Percentiles rank a stretch among this genome's conserved stretches.
Conservation (phyloP, 352 stramenopile genomes). For the Phytophthora palmivora region DNA sequence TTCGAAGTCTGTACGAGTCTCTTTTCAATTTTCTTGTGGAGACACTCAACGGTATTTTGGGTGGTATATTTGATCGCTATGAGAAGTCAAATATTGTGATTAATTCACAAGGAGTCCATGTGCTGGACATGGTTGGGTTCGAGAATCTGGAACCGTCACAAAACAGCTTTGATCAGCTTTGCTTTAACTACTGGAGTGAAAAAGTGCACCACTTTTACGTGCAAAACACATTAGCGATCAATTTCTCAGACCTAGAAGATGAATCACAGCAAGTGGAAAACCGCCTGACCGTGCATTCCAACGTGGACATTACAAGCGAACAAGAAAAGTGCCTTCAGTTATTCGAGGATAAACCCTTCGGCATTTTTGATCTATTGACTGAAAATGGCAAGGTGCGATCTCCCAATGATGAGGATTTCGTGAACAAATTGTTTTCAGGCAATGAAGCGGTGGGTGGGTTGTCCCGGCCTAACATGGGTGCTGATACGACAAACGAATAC, state of each 20-base stretch:
- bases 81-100: slow-evolving; percentile 87
- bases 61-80: slow-evolving; percentile 84
- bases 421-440: slow-evolving; percentile 77
- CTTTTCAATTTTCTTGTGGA: slow-evolving; percentile 83
- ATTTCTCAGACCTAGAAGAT: slow-evolving; percentile 61
- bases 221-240: slow-evolving; percentile 74
- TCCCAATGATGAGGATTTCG: slow-evolving; percentile 80
- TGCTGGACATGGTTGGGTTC: slow-evolving; percentile 84
- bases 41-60: slow-evolving; percentile 82
- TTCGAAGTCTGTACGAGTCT: slow-evolving; percentile 80
- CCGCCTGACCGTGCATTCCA: slow-evolving; percentile 58
- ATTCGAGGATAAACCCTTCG: slow-evolving; percentile 78
- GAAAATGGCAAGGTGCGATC: slow-evolving; percentile 72
- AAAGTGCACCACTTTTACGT: slow-evolving; percentile 86
- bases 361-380: slow-evolving; percentile 75
- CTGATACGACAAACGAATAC: slow-evolving; percentile 67
- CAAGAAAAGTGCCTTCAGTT: slow-evolving; percentile 72
- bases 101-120: slow-evolving; percentile 82
- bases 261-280: slow-evolving; percentile 76
- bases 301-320: slow-evolving; percentile 60
- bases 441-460: slow-evolving; percentile 65
- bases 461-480: slow-evolving; percentile 65
- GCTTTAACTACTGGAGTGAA: slow-evolving; percentile 89
- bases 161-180: slow-evolving; percentile 83
- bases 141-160: slow-evolving; percentile 63